Base-by-base conservation (phyloP, 2,329 filamentous ascomycete genomes). In the Tolypocladium amazonense region DNA sequence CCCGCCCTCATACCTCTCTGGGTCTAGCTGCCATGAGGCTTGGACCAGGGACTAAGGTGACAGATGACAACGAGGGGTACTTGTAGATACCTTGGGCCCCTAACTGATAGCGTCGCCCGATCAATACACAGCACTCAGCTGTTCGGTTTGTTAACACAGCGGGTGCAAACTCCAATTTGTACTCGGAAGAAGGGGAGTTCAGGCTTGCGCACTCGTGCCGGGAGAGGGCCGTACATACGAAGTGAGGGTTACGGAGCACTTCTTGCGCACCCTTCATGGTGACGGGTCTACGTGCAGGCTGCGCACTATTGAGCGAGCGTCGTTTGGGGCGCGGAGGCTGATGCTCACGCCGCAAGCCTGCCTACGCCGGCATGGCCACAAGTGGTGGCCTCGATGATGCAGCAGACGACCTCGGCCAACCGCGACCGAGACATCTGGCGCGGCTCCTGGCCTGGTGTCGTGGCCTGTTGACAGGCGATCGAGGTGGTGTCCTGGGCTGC, bases 41-140 rank as follows among this genome's bases (percentile, higher is more conserved):
- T 60, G 60, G 56, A 62, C 56, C 50, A 61, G 62, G 60, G 61
- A 59, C 39, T 59, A 61, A 66, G 61, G 60, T 68, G 62, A 65
- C 61, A 67, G 57, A 56, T 58, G 65, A 57, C 27, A 35, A 20
- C 5, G 30, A 35, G 50, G 62, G 23, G 62, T 65, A 65, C 66
- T 57, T 65, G 15, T 25, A 45, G 62, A 59, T 64, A 68, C 67
- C 27, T 53, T 35, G 3, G 30, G 23, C 30, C 50, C 20, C 30
- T 53, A 7, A 35, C 18, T 23, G n/a, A 12, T n/a, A 20, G 27
- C 30, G 30, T 7, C 50, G 20, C 18, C 50, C 30, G 35, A 53
- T 53, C 50, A 53, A 35, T 11, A n/a, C 27, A 27, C 12, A 9
- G 7, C 33, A 33, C 27, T 33, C 27, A n/a, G 27, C 47, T 2